Conservation (phyloP, 1,284 basidiomycete genomes). For the Pascua guehoae region DNA sequence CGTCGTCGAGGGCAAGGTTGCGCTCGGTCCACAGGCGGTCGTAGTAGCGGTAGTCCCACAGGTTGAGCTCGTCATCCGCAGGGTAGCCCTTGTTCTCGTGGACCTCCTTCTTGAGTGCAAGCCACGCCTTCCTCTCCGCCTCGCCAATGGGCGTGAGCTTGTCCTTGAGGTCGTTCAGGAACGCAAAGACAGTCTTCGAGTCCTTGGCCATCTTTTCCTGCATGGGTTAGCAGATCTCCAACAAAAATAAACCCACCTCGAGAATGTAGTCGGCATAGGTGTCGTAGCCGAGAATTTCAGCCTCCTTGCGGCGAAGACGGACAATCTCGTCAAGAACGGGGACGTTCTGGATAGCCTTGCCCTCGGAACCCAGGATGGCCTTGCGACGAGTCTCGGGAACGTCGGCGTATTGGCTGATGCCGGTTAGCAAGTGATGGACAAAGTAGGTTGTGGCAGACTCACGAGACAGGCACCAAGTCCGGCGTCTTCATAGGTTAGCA, state of each 20-base stretch:
- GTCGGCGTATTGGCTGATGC: slow-evolving; percentile 15
- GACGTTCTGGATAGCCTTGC: slow-evolving; percentile 15
- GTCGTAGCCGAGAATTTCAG: slow-evolving; percentile 17
- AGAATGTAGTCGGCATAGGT: slow-evolving; percentile 21
- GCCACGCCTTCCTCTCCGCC: slow-evolving; percentile 16
- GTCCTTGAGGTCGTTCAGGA: slow-evolving; percentile 17
- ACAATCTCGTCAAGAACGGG: slow-evolving; percentile 18
- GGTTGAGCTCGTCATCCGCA: slow-evolving; percentile 15
- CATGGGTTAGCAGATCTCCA: neutral
- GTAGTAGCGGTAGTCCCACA: slow-evolving; percentile 25
- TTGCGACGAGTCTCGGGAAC: slow-evolving; percentile 17
- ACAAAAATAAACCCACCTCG: slow-evolving; percentile 3
- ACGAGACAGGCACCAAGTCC: slow-evolving; percentile 19
- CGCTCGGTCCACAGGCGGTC: slow-evolving; percentile 22
- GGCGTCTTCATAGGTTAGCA: slow-evolving; percentile 4
- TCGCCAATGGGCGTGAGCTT: slow-evolving; percentile 19
- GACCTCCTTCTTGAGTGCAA: slow-evolving; percentile 18
- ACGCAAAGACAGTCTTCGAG: slow-evolving; percentile 15
- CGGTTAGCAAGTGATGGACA: neutral
- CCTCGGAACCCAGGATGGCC: slow-evolving; percentile 17
- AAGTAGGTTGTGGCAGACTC: neutral
- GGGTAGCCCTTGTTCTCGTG: slow-evolving; percentile 13
- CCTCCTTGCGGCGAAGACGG: slow-evolving; percentile 16
- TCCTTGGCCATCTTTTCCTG: slow-evolving; percentile 24
- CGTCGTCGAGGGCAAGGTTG: slow-evolving; percentile 20